Conservation (phyloP, 441 rosid genomes). For the Theobroma grandiflorum region DNA sequence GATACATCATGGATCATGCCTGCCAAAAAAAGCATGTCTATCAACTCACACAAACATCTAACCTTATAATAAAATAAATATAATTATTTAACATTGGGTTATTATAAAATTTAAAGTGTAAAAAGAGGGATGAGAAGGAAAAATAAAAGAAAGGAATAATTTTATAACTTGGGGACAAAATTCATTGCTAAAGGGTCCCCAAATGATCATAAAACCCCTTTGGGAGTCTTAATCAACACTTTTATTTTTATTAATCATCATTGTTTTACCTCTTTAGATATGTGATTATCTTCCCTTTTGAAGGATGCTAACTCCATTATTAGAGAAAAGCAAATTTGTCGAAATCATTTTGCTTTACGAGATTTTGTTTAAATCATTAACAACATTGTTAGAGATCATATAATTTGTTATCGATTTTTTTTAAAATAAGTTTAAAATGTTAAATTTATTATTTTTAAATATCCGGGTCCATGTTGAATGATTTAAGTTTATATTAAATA, state of each 20-base stretch:
- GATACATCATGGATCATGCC: not conserved
- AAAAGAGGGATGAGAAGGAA: not conserved
- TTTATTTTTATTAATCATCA: not conserved
- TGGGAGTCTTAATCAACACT: not conserved
- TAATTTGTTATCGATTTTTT: too few relatives aligned
- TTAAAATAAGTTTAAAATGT: too few relatives aligned
- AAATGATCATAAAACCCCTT: not conserved
- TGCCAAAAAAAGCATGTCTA: not conserved
- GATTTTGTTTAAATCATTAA: not conserved
- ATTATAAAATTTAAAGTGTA: not conserved
- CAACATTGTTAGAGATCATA: too few relatives aligned
- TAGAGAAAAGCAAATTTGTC: not conserved
- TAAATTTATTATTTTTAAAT: too few relatives aligned
- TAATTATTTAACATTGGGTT: not conserved
- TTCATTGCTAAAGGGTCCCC: not conserved
- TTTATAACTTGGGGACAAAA: not conserved
- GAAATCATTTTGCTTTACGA: not conserved
- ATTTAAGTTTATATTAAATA: too few relatives aligned
- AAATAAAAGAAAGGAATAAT: not conserved
- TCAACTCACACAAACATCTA: not conserved
- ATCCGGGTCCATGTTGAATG: too few relatives aligned
- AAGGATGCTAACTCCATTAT: conserved; percentile 3
- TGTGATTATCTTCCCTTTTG: not conserved
- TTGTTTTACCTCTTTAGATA: not conserved
- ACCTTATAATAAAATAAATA: not conserved